Evolutionary conservation across 2,329 filamentous ascomycete genomes (phyloP).

Genomic region (Intubia oerlemansii): DNA sequence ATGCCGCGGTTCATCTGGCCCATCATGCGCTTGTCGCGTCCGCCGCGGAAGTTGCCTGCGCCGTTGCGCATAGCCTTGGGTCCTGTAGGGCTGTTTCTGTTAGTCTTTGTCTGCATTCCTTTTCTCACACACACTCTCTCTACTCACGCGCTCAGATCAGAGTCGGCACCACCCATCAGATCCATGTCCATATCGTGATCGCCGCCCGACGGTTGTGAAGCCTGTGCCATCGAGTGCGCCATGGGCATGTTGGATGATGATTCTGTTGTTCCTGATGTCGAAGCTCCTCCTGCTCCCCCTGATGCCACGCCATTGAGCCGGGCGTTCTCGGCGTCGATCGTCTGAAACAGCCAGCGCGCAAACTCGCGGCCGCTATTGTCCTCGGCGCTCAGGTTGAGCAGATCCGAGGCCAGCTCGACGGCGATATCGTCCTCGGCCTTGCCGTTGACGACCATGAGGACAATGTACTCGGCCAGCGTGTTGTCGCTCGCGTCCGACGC

Average conservation of each 20-base stretch:
- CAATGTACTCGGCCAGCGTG: constrained; percentile 84
- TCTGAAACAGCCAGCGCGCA: constrained; percentile 80
- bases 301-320: constrained; percentile 29
- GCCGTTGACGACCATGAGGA: constrained; percentile 90
- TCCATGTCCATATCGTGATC: constrained; percentile 56
- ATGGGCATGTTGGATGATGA: too few species aligned
- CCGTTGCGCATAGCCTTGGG: constrained; percentile 85
- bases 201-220: too few species aligned
- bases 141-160: too few species aligned
- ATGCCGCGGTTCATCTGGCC: constrained; percentile 68
- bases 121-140: too few species aligned
- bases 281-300: background rate
- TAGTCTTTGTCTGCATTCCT: too few species aligned
- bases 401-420: constrained; percentile 66
- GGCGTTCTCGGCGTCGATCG: constrained; percentile 47
- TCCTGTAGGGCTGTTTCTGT: constrained; percentile 55
- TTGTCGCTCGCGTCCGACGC: constrained; percentile 56
- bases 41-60: constrained; percentile 23
- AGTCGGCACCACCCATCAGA: too few species aligned
- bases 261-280: background rate
- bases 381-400: constrained; percentile 63
- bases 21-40: constrained; percentile 62
- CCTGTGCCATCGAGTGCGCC: too few species aligned
- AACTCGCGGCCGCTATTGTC: constrained; percentile 70
- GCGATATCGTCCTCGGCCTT: constrained; percentile 84